Evolutionary conservation across 805 yeast genomes (phyloP), one percentile per base, ranked within the genome.

Genomic region (Blastobotrys americana): DNA sequence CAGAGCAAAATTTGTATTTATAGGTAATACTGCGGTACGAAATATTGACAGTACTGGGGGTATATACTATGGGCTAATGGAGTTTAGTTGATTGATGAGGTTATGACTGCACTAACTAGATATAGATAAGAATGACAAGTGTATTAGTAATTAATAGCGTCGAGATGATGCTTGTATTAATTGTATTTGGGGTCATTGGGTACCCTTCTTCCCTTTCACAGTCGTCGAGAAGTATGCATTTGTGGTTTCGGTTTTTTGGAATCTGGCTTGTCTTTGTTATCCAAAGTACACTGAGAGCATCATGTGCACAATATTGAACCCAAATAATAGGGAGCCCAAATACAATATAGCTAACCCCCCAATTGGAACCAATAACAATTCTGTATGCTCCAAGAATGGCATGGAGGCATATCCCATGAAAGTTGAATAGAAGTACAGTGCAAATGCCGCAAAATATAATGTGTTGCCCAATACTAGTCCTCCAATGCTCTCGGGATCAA

Each of bases 331-430:
- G 36, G 86, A 72, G 41, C 79, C 55, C 9, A 83, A 36, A 77
- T 84, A 87, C 5, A 72, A 56, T 1, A 84, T 45, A 34, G 73
- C 72, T 42, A 82, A 68, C 2, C 75, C 55, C 1, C 82, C 83
- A 34, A 87, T 72, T 8, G 95, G 88, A 16, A 78, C 62, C 34
- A 82, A 61, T 31, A 82, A 65, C 38, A 73, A 63, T 56, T 82
- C 84, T 10, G 86, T 78, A 55, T 72, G 77, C 63, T 65, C 80
- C 69, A 76, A 70, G 59, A 69, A 84, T 50, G 79, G 88, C 60
- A 83, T 71, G 48, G 85, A 70, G 69, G 85, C 75, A 67, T 84
- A 89, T n/a, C 97, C 97, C 56, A 87, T 78, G 60, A 88, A 88
- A 1, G 96, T 82, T 42, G 88, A 74, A 43, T 84, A 72, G 55